A percentile compares a stretch with the other conserved stretches of the same genome.
Evolutionary conservation across 345 rosid genomes (phyloP).

Genomic region (Kernera saxatilis): DNA sequence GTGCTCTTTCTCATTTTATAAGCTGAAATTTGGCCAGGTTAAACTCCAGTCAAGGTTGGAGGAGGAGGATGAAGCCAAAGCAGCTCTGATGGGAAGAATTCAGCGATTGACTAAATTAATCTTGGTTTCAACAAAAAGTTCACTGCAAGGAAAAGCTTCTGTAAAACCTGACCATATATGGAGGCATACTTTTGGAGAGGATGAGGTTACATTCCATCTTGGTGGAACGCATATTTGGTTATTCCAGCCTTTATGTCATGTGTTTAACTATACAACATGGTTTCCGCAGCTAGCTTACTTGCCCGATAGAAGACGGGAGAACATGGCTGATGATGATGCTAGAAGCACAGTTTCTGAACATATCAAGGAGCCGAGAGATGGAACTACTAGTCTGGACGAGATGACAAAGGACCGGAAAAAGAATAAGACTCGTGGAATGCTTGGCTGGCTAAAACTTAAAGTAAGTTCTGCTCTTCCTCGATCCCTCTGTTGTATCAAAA

Average conservation of each 20-base stretch:
- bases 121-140: conserved; percentile 92
- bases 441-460: conserved; percentile 84
- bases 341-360: conserved; percentile 58
- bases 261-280: conserved; percentile 17
- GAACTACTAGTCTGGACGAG: conserved; percentile 51
- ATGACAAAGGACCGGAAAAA: conserved; percentile 63
- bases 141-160: conserved; percentile 56
- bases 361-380: conserved; percentile 53
- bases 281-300: conserved; percentile 31
- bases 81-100: conserved; percentile 98
- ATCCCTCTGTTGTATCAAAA: conserved; percentile 6
- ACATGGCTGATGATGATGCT: conserved; percentile 50
- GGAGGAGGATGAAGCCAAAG: conserved; percentile 99
- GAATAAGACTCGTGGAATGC: conserved; percentile 71
- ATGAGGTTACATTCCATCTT: conserved; percentile 44
- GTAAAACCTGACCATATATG: conserved; percentile 65
- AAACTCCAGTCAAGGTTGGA: conserved; percentile 95
- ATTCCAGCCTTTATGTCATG: background rate
- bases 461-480: conserved; percentile 36
- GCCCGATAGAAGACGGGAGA: conserved; percentile 74
- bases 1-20: conserved; percentile 6
- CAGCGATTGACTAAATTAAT: conserved; percentile 95
- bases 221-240: background rate
- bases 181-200: conserved; percentile 69
- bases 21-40: conserved; percentile 94